Evolutionary conservation across 139 green algal genomes (phyloP).

Genomic region (Medakamo hakoo): DNA sequence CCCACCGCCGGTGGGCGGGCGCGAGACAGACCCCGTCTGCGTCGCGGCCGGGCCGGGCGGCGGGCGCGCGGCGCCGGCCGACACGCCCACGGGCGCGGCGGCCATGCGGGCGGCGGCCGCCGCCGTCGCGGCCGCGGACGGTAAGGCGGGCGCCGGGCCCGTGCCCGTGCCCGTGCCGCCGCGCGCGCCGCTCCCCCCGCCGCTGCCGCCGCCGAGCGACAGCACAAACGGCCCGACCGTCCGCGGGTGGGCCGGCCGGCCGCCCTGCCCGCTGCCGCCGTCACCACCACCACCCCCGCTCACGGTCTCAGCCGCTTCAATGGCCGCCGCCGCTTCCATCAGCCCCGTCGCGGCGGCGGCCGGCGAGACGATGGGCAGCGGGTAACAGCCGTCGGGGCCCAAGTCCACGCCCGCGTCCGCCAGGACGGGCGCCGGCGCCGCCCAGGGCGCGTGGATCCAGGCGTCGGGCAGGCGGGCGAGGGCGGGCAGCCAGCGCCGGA

Average conservation of each 20-base stretch:
- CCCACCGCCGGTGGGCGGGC: too few relatives aligned
- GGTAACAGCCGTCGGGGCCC: constrained; percentile 37
- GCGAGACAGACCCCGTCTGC: too few relatives aligned
- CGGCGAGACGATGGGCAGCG: constrained; percentile 27
- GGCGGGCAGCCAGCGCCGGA: constrained; percentile 74
- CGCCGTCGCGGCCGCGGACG: too few relatives aligned
- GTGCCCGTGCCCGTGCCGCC: too few relatives aligned
- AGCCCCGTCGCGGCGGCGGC: not conserved
- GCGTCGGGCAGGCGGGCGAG: constrained; percentile 52
- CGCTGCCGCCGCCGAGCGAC: too few relatives aligned
- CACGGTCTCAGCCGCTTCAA: not conserved
- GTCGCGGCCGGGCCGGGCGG: too few relatives aligned
- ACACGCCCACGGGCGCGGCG: not conserved
- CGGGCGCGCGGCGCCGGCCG: too few relatives aligned
- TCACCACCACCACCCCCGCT: not conserved
- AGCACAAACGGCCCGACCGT: too few relatives aligned
- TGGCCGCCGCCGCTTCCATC: too few relatives aligned
- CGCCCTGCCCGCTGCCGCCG: not conserved
- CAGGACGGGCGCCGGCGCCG: constrained; percentile 36
- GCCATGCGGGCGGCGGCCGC: too few relatives aligned
- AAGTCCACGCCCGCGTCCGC: constrained; percentile 43
- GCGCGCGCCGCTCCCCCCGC: not conserved
- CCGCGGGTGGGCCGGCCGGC: too few relatives aligned
- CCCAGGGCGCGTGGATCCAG: constrained; percentile 57
- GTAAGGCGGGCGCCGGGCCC: too few relatives aligned